Percentiles rank a stretch among this genome's conserved stretches.
These are phyloP conservation scores for Aphanomyces euteiches DNA, from an alignment of 352 stramenopile species.

Conservation along the genomic window DNA sequence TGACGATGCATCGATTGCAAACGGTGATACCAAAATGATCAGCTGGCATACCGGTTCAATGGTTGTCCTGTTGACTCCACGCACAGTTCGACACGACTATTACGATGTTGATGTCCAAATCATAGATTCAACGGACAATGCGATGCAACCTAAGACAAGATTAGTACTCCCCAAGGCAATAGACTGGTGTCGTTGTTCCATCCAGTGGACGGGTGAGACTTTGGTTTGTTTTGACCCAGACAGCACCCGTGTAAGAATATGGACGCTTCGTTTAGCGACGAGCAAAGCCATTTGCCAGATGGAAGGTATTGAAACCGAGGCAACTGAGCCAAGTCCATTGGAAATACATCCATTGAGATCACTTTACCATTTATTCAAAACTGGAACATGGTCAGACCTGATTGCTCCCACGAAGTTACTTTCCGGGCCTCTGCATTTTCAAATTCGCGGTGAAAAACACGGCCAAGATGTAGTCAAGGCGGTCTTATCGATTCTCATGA, in stretches of 20 bases:
- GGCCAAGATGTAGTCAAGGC: conserved; percentile 15
- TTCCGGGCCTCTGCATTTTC: not conserved
- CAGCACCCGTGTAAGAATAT: conserved; percentile 25
- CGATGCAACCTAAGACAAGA: conserved; percentile 16
- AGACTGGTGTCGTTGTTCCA: conserved; percentile 25
- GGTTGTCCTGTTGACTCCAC: conserved; percentile 35
- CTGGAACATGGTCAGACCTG: too few species aligned
- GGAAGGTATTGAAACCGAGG: conserved; percentile 28
- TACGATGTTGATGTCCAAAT: conserved; percentile 39
- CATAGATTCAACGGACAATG: conserved; percentile 21
- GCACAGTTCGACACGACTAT: not conserved
- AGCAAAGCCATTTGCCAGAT: conserved; percentile 32
- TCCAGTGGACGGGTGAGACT: conserved; percentile 33
- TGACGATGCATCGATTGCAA: not conserved
- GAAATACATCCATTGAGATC: conserved; percentile 35
- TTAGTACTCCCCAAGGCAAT: not conserved
- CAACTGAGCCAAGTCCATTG: not conserved
- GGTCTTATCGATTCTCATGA: conserved; percentile 44
- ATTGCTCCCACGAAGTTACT: too few species aligned
- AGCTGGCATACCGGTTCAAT: conserved; percentile 28
- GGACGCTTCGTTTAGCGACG: conserved; percentile 35
- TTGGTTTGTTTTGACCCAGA: conserved; percentile 39
- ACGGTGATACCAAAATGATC: conserved; percentile 1
- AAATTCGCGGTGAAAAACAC: not conserved
- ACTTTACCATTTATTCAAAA: conserved; percentile 45